Evolutionary conservation across 768 basidiomycete genomes (phyloP).

Genomic region (Collybia nuda): DNA sequence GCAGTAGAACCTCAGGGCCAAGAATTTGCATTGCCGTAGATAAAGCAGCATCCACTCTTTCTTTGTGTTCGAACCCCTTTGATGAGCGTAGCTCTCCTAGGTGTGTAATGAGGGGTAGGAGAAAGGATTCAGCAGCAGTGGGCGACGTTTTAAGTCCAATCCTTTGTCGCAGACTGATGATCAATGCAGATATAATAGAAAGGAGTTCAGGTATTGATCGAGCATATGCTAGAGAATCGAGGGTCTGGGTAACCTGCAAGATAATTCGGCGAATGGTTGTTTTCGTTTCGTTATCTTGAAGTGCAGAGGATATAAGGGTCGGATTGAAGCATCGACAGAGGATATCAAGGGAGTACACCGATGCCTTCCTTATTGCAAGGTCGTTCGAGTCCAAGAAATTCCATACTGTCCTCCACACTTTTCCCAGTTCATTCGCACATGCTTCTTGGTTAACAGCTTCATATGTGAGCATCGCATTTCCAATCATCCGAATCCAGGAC

Average conservation of each 20-base stretch:
- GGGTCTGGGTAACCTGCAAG: conserved; percentile 58
- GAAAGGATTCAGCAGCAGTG: conserved; percentile 67
- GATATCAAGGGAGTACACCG: conserved; percentile 60
- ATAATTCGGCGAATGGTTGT: conserved; percentile 66
- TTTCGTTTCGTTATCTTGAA: conserved; percentile 45
- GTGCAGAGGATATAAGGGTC: conserved; percentile 53
- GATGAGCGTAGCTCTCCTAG: conserved; percentile 74
- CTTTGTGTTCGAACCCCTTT: conserved; percentile 89
- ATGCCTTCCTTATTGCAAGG: conserved; percentile 56
- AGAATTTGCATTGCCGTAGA: conserved; percentile 81
- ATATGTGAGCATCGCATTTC: conserved; percentile 69
- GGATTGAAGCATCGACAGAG: conserved; percentile 73
- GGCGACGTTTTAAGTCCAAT: conserved; percentile 33
- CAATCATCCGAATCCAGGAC: conserved; percentile 79
- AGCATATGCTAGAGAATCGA: conserved; percentile 74
- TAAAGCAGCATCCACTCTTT: conserved; percentile 78
- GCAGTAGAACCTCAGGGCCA: conserved; percentile 80
- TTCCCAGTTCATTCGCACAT: conserved; percentile 53
- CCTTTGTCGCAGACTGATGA: conserved; percentile 58
- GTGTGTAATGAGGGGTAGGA: conserved; percentile 67
- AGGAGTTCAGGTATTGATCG: conserved; percentile 79
- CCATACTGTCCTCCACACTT: conserved; percentile 78
- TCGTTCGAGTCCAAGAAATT: conserved; percentile 75
- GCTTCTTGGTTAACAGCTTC: conserved; percentile 46
- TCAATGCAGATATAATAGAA: conserved; percentile 67